Evolutionary conservation across 2,329 filamentous ascomycete species (phyloP).

Genomic region (Fusarium sp.): DNA sequence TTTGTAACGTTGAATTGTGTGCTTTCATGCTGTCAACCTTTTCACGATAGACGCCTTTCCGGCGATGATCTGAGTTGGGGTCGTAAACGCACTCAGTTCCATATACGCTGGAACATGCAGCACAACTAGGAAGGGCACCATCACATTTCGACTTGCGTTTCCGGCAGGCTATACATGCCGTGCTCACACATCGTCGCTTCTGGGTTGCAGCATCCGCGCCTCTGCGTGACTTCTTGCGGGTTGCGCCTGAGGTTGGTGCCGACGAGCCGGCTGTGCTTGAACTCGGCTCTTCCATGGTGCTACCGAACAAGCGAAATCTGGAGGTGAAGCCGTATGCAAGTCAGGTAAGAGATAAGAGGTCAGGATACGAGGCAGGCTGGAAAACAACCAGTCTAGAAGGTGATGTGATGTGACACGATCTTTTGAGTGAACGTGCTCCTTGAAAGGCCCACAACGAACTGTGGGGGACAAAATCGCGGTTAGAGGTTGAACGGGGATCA

Average conservation of each 20-base stretch:
- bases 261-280: slow-evolving; percentile 30
- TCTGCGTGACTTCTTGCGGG: slow-evolving; percentile 64
- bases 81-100: slow-evolving; percentile 93
- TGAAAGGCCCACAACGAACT: slow-evolving; percentile 26
- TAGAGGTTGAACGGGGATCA: slow-evolving; percentile 29
- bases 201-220: slow-evolving; percentile 62
- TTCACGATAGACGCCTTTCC: slow-evolving; percentile 97
- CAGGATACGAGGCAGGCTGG: neutral
- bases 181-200: slow-evolving; percentile 85
- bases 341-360: slow-evolving; percentile 3
- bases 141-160: slow-evolving; percentile 91
- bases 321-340: slow-evolving; percentile 3
- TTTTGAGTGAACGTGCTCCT: slow-evolving; percentile 11
- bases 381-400: neutral
- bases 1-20: slow-evolving; percentile 87
- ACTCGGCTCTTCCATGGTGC: slow-evolving; percentile 42
- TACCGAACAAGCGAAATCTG: slow-evolving; percentile 14
- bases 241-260: slow-evolving; percentile 22
- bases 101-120: slow-evolving; percentile 96
- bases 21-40: slow-evolving; percentile 91
- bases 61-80: slow-evolving; percentile 93
- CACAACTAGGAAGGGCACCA: slow-evolving; percentile 90
- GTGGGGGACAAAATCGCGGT: slow-evolving; percentile 31
- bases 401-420: slow-evolving; percentile 38
- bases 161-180: slow-evolving; percentile 85